Conservation (phyloP, 1,284 basidiomycete species). For the Abortiporus biennis region DNA sequence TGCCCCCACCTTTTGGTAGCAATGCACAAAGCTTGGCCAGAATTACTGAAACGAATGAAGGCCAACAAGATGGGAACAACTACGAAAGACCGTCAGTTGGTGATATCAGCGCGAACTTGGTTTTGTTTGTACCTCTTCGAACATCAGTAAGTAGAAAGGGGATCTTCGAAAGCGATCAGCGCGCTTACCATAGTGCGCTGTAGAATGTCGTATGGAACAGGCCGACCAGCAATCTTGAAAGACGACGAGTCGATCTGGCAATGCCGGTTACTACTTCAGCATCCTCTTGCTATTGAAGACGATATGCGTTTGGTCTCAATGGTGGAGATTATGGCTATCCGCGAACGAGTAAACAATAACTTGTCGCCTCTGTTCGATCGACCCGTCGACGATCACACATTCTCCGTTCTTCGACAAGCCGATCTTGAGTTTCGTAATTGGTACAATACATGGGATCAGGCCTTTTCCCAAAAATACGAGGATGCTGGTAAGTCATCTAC, state of each 20-base stretch:
- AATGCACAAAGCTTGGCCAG: constrained; percentile 86
- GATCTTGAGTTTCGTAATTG: constrained; percentile 65
- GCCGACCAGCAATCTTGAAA: constrained; percentile 84
- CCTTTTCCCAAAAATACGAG: constrained; percentile 77
- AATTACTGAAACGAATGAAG: constrained; percentile 69
- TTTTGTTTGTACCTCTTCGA: constrained; percentile 90
- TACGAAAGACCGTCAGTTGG: constrained; percentile 70
- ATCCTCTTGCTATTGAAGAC: constrained; percentile 85
- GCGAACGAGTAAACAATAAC: constrained; percentile 68
- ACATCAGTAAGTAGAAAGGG: constrained; percentile 64
- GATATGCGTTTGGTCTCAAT: constrained; percentile 94
- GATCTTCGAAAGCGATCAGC: constrained; percentile 1
- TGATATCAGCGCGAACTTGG: constrained; percentile 81
- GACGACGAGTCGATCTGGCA: constrained; percentile 87
- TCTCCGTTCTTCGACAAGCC: constrained; percentile 56
- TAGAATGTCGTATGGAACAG: constrained; percentile 89
- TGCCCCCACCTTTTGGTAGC: constrained; percentile 35
- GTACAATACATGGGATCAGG: constrained; percentile 73
- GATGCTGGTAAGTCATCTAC: constrained; percentile 54
- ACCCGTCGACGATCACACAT: constrained; percentile 61
- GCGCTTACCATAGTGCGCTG: constrained; percentile 6
- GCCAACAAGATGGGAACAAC: constrained; percentile 50
- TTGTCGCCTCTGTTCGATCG: constrained; percentile 59
- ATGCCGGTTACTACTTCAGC: constrained; percentile 76
- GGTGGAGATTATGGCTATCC: constrained; percentile 79